Conservation (phyloP, 176 grass and related monocot species). For the Poa annua region DNA sequence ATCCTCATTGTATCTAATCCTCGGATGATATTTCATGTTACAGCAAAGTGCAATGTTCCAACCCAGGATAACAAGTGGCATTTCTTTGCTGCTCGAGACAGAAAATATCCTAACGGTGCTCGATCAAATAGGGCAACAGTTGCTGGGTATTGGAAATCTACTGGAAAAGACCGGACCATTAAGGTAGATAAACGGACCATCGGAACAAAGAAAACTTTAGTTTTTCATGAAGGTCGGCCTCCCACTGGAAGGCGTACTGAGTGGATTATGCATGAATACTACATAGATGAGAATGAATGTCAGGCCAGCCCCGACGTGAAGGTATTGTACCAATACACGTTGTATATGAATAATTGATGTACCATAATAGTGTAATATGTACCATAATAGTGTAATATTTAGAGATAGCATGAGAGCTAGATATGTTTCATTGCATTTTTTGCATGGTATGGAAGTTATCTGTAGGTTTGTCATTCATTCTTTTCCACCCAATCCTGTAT, state of each 20-base stretch:
- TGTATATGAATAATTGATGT: constrained; percentile 3
- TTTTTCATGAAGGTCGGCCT: constrained; percentile 93
- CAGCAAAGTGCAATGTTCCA: constrained; percentile 70
- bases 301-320: constrained; percentile 62
- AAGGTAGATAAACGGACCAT: constrained; percentile 55
- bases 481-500: too few relatives aligned
- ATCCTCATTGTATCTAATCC: constrained; percentile 35
- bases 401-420: not conserved
- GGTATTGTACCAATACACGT: constrained; percentile 48
- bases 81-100: constrained; percentile 77
- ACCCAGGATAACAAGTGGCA: constrained; percentile 87
- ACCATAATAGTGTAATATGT: constrained; percentile 13
- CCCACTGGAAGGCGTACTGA: constrained; percentile 73
- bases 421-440: not conserved
- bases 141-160: constrained; percentile 96
- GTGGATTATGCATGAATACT: constrained; percentile 99
- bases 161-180: constrained; percentile 84
- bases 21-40: constrained; percentile 31
- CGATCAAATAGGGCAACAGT: constrained; percentile 77
- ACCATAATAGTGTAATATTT: constrained; percentile 4
- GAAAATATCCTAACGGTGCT: constrained; percentile 85
- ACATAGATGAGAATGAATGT: constrained; percentile 73
- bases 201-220: constrained; percentile 95
- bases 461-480: not conserved
- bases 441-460: constrained; percentile 28